Evolutionary conservation across 306 rosid genomes (phyloP).

Genomic region (Lagenaria siceraria): DNA sequence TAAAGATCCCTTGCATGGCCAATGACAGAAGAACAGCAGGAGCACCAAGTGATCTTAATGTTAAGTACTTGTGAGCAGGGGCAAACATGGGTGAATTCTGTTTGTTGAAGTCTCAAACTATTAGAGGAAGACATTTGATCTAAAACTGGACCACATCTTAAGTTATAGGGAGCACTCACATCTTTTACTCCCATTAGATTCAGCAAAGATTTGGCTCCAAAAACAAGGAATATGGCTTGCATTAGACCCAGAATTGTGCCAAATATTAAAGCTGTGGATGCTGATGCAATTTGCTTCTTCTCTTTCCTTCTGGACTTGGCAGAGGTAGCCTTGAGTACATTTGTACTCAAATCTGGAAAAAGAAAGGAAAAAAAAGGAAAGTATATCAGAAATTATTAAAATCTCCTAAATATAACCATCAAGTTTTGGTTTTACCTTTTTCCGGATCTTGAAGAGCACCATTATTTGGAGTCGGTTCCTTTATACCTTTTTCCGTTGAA

Average conservation of each 20-base stretch:
- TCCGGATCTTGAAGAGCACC: conserved; percentile 17
- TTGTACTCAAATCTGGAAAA: conserved; percentile 25
- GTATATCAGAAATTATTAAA: not conserved
- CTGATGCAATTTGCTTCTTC: conserved; percentile 65
- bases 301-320: conserved; percentile 24
- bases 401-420: not conserved
- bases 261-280: conserved; percentile 86
- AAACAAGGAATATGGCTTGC: conserved; percentile 59
- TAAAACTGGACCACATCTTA: not conserved
- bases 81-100: conserved; percentile 71
- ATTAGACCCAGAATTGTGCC: conserved; percentile 68
- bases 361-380: not conserved
- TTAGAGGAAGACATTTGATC: not conserved
- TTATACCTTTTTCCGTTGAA: not conserved
- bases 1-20: conserved; percentile 94
- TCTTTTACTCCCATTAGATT: conserved; percentile 72
- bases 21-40: conserved; percentile 98
- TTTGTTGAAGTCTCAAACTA: not conserved
- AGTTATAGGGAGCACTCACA: conserved; percentile 30
- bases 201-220: conserved; percentile 59
- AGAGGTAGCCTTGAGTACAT: conserved; percentile 9
- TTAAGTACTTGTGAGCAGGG: conserved; percentile 69
- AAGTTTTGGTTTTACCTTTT: conserved; percentile 2
- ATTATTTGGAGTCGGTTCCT: conserved; percentile 9
- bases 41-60: conserved; percentile 75